Evolutionary conservation across 2,329 filamentous ascomycete genomes (phyloP), one percentile per base, ranked within the genome.

Genomic region (Epichloe sibirici): DNA sequence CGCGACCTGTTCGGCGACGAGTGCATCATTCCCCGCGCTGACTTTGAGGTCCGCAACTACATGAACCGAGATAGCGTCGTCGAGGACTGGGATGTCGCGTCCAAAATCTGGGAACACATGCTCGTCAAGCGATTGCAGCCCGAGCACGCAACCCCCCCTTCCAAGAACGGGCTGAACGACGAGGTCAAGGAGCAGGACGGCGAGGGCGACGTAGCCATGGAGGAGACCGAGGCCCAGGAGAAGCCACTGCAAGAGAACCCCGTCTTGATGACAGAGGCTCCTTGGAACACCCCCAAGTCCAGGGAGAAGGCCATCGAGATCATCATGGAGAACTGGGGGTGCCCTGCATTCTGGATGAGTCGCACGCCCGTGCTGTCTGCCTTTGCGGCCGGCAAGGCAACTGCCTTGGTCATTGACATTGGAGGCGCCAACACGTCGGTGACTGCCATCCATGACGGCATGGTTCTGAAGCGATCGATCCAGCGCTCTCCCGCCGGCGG

Each of bases 271-370:
- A 95, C 89, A 1, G 93, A 98, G 70, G 87, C 90, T 13, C 86
- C 88, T 11, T 97, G 91, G 90, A 97, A 95, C 70, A 78, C 83
- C 28, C 70, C 80, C 44, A 96, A 96, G 73, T 82, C 86, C 55
- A 79, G 94, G 55, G 93, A 98, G 72, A 95, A 93, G 78, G 85
- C 86, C 42, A 91, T 96, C 62, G 93, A 98, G 72, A 83, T 97
- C 57, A 90, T 89, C 55, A 96, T 98, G 85, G 93, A 98, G 75
- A 88, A 83, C 64, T 98, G 93, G 90, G 90, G 89, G 31, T 86
- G 86, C 52, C 93, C 93, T 17, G 93, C 93, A 5, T 97, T 96
- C 69, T 98, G 91, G 78, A 75, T 97, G 56, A 88, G 88, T 57
- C 83, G 88, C 63, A 94, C 84, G 51, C 90, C 91, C 28, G 90